Percentiles rank a stretch among this genome's conserved stretches.
Conservation (phyloP, 2,329 filamentous ascomycete species). For the Sclerotinia sclerotiorum region DNA sequence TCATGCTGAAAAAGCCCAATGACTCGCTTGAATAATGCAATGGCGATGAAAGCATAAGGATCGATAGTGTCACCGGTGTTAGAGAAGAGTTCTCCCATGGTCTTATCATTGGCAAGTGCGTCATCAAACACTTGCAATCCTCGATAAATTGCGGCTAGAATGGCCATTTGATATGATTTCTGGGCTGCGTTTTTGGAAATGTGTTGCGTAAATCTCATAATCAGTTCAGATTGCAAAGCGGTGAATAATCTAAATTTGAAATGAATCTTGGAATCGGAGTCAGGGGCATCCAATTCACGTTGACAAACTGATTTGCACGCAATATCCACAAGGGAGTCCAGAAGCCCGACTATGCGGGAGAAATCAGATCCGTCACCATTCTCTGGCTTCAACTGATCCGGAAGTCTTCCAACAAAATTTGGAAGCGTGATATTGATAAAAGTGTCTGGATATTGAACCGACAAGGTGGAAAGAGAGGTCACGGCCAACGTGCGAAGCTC, state of each 20-base stretch:
- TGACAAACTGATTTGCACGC: slow-evolving; percentile 30
- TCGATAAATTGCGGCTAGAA: slow-evolving; percentile 34
- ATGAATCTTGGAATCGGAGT: slow-evolving; percentile 14
- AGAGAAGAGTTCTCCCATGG: not conserved
- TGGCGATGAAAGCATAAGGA: slow-evolving; percentile 31
- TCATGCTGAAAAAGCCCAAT: slow-evolving; percentile 23
- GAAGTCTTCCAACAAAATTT: slow-evolving; percentile 34
- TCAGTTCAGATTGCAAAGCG: slow-evolving; percentile 27
- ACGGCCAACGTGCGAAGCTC: slow-evolving; percentile 31
- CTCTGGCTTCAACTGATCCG: slow-evolving; percentile 24
- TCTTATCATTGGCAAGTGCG: slow-evolving; percentile 25
- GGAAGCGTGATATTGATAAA: slow-evolving; percentile 34
- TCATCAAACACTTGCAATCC: slow-evolving; percentile 34
- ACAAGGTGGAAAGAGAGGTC: slow-evolving; percentile 32
- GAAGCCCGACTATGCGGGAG: slow-evolving; percentile 22
- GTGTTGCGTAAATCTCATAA: slow-evolving; percentile 27
- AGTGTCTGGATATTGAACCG: slow-evolving; percentile 29
- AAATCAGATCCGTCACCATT: slow-evolving; percentile 22
- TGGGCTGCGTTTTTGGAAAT: slow-evolving; percentile 28
- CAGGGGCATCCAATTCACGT: slow-evolving; percentile 16
- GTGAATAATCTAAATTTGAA: slow-evolving; percentile 34
- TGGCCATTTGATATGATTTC: slow-evolving; percentile 29
- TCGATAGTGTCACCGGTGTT: slow-evolving; percentile 9
- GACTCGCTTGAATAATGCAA: slow-evolving; percentile 26
- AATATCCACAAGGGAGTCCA: slow-evolving; percentile 33